A percentile compares a stretch with the other conserved stretches of the same genome.
These are phyloP conservation scores for Wallemia ichthyophaga DNA, from an alignment of 1,284 basidiomycete species.

Conservation along the genomic window DNA sequence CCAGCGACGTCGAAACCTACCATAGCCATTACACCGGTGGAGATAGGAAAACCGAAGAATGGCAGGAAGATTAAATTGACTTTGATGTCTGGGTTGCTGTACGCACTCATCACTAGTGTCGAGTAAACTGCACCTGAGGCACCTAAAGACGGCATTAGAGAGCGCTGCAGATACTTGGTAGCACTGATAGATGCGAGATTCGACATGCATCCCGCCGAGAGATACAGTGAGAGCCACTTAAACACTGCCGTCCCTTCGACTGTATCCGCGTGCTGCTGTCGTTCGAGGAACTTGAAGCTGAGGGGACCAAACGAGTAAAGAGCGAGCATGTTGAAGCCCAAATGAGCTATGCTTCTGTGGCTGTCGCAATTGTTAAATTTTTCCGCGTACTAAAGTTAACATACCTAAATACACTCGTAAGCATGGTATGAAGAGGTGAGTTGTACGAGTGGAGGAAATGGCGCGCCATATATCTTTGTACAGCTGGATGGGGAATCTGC, in stretches of 20 bases:
- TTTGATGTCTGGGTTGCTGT: background rate
- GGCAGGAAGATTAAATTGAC: background rate
- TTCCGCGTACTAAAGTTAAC: background rate
- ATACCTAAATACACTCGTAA: background rate
- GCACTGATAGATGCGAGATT: background rate
- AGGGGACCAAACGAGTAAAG: background rate
- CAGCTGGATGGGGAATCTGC: background rate
- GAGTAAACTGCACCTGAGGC: background rate
- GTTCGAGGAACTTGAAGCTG: background rate
- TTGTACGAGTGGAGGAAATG: background rate
- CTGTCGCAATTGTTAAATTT: background rate
- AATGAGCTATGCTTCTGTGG: background rate
- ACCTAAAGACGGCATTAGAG: background rate
- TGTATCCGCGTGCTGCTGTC: background rate
- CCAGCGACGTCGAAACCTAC: background rate
- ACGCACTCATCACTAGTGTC: background rate
- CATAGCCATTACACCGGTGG: background rate
- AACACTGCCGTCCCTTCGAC: background rate
- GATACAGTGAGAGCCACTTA: background rate
- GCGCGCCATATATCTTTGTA: background rate
- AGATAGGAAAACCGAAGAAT: background rate
- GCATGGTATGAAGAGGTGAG: background rate
- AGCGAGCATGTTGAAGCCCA: background rate
- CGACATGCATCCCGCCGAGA: background rate
- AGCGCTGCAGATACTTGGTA: background rate